phyloP scores from a whole-genome alignment of 768 basidiomycete genomes.

The Lentinula sp. region DNA sequence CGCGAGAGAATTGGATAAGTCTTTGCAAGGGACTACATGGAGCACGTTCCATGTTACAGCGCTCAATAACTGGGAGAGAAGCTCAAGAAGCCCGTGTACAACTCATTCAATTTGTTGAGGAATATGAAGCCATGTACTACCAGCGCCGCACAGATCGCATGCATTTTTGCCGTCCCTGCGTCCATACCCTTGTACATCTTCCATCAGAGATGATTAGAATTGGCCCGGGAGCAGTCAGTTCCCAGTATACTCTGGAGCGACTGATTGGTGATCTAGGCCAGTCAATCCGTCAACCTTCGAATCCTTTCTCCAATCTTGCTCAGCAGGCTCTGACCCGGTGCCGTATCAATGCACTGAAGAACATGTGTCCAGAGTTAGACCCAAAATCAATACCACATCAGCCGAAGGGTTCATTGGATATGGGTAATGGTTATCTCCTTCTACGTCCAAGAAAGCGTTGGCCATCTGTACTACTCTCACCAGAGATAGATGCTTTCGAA shows the following conservation, averaged over 20 bases:
- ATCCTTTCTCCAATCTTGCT: slow-evolving; percentile 12
- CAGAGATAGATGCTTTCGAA: too few species aligned
- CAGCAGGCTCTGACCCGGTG: slow-evolving; percentile 6
- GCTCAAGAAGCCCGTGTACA: slow-evolving; percentile 10
- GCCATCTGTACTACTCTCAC: too few species aligned
- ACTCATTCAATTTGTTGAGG: slow-evolving; percentile 17
- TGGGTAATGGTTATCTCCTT: too few species aligned
- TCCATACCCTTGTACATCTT: slow-evolving; percentile 21
- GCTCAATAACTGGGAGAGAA: slow-evolving; percentile 9
- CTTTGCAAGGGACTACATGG: slow-evolving; percentile 19
- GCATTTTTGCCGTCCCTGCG: slow-evolving; percentile 22
- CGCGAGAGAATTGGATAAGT: slow-evolving; percentile 13
- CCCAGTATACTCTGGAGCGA: slow-evolving; percentile 16
- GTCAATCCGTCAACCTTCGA: slow-evolving; percentile 11
- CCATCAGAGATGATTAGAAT: slow-evolving; percentile 14
- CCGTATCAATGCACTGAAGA: slow-evolving; percentile 12
- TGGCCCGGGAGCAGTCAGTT: slow-evolving; percentile 10
- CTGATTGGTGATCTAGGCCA: slow-evolving; percentile 10
- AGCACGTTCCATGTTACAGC: slow-evolving; percentile 16
- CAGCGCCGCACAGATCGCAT: slow-evolving; percentile 15
- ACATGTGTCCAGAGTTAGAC: slow-evolving; percentile 10
- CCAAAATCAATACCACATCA: too few species aligned
- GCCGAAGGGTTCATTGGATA: too few species aligned
- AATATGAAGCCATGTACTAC: slow-evolving; percentile 24
- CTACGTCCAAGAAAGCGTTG: too few species aligned